Percentiles rank a stretch among this genome's conserved stretches.
Evolutionary conservation across 192 early-diverging fungal genomes (phyloP).

Genomic region (Coemansia sp.): DNA sequence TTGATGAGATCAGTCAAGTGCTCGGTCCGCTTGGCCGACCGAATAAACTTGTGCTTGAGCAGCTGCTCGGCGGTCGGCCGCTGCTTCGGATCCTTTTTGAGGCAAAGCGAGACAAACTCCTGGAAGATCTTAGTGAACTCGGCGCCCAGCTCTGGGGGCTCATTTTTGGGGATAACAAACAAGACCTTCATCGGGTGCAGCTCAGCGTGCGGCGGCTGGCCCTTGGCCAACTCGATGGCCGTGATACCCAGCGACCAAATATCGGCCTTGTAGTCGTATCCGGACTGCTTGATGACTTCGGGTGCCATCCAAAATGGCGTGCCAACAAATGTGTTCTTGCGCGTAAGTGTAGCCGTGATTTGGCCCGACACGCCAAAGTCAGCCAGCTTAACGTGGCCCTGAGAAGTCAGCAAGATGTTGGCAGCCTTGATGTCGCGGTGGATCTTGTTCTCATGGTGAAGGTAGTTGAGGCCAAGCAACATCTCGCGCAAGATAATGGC

Average conservation of each 20-base stretch:
- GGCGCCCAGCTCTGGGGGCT: constrained; percentile 79
- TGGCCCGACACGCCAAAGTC: constrained; percentile 99
- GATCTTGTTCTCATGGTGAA: constrained; percentile 88
- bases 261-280: constrained; percentile 95
- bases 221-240: constrained; percentile 93
- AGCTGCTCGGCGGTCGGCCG: constrained; percentile 88
- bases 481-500: constrained; percentile 90
- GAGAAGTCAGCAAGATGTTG: constrained; percentile 74
- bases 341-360: constrained; percentile 85
- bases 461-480: constrained; percentile 86
- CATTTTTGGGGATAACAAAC: constrained; percentile 90
- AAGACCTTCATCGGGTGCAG: constrained; percentile 95
- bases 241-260: constrained; percentile 99
- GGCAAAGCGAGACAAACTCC: constrained; percentile 85
- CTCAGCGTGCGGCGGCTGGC: constrained; percentile 89
- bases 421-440: constrained; percentile 97
- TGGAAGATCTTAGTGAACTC: constrained; percentile 81
- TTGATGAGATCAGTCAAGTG: constrained; percentile 86
- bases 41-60: constrained; percentile 85
- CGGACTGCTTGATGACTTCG: constrained; percentile 92
- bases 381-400: constrained; percentile 88
- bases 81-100: constrained; percentile 84
- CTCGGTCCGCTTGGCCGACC: constrained; percentile 78
- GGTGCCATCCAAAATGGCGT: constrained; percentile 97
- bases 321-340: constrained; percentile 97